Evolutionary conservation across 768 basidiomycete genomes (phyloP).

Genomic region (Mrakia gelida): DNA sequence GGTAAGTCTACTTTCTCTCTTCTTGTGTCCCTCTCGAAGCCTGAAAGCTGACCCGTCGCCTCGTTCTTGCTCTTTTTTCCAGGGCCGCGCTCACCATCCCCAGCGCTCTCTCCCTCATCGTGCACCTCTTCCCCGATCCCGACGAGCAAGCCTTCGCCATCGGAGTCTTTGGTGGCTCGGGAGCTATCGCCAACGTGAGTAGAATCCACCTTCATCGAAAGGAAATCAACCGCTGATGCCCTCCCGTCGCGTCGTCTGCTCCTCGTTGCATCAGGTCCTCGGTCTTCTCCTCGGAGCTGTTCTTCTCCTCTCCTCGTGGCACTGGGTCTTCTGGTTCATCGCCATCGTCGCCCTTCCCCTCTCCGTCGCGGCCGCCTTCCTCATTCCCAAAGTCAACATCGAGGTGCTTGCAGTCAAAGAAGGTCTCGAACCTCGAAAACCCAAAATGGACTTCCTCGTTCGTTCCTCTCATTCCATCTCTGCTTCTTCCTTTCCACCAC

Average conservation of each 20-base stretch:
- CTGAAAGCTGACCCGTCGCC: no score
- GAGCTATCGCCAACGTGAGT: conserved; percentile 1
- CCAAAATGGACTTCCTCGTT: conserved; percentile 20
- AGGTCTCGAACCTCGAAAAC: conserved; percentile 34
- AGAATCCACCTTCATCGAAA: no score
- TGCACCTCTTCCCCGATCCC: conserved; percentile 31
- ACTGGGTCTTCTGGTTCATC: conserved; percentile 40
- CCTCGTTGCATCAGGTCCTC: no score
- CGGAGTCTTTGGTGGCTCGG: conserved; percentile 12
- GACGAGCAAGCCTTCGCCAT: conserved; percentile 35
- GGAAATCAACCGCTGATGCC: no score
- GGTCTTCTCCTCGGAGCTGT: conserved; percentile 34
- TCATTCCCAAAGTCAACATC: conserved; percentile 30
- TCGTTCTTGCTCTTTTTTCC: no score
- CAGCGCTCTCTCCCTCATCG: conserved; percentile 45
- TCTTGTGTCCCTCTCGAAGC: no score
- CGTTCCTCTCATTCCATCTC: no score
- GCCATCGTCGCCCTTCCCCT: conserved; percentile 23
- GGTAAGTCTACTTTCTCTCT: no score
- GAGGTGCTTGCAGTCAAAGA: conserved; percentile 38
- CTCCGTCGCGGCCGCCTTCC: conserved; percentile 6
- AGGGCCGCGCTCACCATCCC: conserved; percentile 54
- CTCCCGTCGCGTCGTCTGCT: no score
- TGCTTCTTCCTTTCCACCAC: no score
- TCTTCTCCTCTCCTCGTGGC: conserved; percentile 36